phyloP scores from a whole-genome alignment of 306 rosid species.

The Vachellia pachyceras region DNA sequence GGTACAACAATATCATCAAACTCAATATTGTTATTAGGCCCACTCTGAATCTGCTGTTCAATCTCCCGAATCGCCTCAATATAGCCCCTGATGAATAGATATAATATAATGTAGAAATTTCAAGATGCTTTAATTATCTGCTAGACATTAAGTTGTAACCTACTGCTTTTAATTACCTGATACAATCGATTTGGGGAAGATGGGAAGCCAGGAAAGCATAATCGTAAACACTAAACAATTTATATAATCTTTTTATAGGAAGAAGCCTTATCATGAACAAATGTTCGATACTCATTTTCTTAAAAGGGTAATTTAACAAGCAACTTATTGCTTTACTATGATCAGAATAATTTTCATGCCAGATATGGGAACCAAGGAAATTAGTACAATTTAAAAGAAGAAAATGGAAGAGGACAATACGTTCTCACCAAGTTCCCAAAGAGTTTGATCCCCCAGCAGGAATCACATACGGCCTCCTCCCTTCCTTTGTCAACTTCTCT shows the following conservation, averaged over 20 bases:
- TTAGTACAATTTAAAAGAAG: constrained; percentile 6
- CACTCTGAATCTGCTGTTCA: constrained; percentile 76
- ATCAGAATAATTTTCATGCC: background rate
- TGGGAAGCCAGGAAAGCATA: background rate
- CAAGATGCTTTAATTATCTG: background rate
- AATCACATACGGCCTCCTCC: constrained; percentile 88
- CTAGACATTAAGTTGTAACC: background rate
- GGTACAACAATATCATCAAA: constrained; percentile 95
- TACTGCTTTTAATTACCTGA: background rate
- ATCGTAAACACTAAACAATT: background rate
- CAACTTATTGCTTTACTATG: background rate
- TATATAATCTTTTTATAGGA: background rate
- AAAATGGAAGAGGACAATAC: constrained; percentile 26
- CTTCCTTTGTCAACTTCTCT: constrained; percentile 76
- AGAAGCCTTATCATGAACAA: background rate
- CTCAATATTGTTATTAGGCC: constrained; percentile 42
- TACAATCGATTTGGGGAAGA: background rate
- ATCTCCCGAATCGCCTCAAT: constrained; percentile 84
- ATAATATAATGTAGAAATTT: constrained; percentile 3
- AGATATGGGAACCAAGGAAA: constrained; percentile 16
- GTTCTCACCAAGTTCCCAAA: constrained; percentile 82
- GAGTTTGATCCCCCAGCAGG: constrained; percentile 93
- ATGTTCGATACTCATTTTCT: background rate
- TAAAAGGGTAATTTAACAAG: background rate
- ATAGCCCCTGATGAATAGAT: constrained; percentile 73